A percentile compares a stretch with the other conserved stretches of the same genome.
phyloP scores from a whole-genome alignment of 2,329 filamentous ascomycete species.

The Penicillium sp. region DNA sequence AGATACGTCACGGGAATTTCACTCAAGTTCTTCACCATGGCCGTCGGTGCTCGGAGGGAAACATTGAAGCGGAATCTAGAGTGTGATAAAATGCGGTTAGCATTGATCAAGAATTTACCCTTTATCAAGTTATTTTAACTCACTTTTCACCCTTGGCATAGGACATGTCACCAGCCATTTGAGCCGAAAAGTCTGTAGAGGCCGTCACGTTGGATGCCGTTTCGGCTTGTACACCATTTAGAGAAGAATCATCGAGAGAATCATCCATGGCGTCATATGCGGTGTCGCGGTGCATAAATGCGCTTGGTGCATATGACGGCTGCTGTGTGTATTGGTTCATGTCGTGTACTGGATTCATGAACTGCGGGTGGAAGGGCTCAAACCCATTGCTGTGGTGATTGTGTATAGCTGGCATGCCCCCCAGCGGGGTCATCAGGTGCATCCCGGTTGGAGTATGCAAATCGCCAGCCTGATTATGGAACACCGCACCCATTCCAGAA shows the following conservation, averaged over 20 bases:
- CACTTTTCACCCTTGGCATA: constrained; percentile 55
- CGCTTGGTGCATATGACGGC: constrained; percentile 68
- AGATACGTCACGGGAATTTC: constrained; percentile 97
- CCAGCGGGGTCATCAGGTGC: constrained; percentile 76
- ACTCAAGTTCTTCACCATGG: constrained; percentile 82
- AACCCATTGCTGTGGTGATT: constrained; percentile 58
- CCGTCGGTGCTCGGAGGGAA: constrained; percentile 88
- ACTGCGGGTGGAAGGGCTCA: constrained; percentile 63
- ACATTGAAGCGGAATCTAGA: constrained; percentile 80
- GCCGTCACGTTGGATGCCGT: constrained; percentile 49
- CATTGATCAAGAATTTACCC: not conserved
- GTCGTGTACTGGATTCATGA: constrained; percentile 59
- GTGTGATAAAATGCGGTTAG: constrained; percentile 16
- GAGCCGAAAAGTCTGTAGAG: constrained; percentile 31
- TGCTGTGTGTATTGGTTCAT: constrained; percentile 70
- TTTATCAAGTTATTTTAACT: constrained; percentile 34
- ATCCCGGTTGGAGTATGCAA: constrained; percentile 78
- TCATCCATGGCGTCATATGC: constrained; percentile 78
- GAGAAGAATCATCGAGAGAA: constrained; percentile 63
- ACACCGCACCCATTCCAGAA: constrained; percentile 72
- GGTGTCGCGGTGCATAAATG: constrained; percentile 77
- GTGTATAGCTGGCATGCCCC: constrained; percentile 65
- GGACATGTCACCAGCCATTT: constrained; percentile 23
- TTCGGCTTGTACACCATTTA: constrained; percentile 58
- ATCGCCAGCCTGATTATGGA: constrained; percentile 80